A percentile compares a stretch with the other conserved stretches of the same genome.
Conservation (phyloP, 176 grass and related monocot species). For the Pontederia crassipes region DNA sequence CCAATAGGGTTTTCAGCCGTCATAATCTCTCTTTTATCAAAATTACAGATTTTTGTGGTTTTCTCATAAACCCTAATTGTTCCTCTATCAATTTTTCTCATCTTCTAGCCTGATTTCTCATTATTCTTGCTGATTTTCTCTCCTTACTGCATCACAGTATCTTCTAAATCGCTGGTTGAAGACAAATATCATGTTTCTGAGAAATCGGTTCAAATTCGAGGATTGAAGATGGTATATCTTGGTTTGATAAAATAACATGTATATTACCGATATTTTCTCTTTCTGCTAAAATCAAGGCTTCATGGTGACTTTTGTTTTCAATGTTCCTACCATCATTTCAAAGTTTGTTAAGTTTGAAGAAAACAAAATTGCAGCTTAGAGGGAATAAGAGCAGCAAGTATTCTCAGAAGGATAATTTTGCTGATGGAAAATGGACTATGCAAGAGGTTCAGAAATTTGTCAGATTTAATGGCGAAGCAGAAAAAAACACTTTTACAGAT, state of each 20-base stretch:
- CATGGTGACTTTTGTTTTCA: conserved; percentile 76
- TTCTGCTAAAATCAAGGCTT: conserved; percentile 77
- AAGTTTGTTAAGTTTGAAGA: conserved; percentile 63
- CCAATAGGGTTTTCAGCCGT: too few species aligned
- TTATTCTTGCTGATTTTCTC: too few species aligned
- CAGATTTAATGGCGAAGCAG: conserved; percentile 16
- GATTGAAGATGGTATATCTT: too few species aligned
- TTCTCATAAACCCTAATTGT: too few species aligned
- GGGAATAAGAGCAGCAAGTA: conserved; percentile 33
- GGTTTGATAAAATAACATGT: not conserved
- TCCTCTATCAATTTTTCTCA: too few species aligned
- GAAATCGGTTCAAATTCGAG: too few species aligned
- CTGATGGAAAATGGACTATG: conserved; percentile 96
- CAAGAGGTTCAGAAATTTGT: conserved; percentile 75
- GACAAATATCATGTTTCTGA: too few species aligned
- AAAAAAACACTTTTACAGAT: conserved; percentile 30
- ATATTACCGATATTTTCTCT: conserved; percentile 64
- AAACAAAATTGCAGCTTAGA: conserved; percentile 56
- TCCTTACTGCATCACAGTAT: too few species aligned
- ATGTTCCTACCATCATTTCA: conserved; percentile 83
- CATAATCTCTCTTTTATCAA: too few species aligned
- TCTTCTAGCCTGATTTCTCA: too few species aligned
- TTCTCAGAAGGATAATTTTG: conserved; percentile 81
- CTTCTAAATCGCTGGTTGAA: too few species aligned
- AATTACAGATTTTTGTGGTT: too few species aligned